Percentiles rank a stretch among this genome's conserved stretches.
Evolutionary conservation across 116 monocot genomes (phyloP).

Genomic region (Phalaenopsis hybrid): DNA sequence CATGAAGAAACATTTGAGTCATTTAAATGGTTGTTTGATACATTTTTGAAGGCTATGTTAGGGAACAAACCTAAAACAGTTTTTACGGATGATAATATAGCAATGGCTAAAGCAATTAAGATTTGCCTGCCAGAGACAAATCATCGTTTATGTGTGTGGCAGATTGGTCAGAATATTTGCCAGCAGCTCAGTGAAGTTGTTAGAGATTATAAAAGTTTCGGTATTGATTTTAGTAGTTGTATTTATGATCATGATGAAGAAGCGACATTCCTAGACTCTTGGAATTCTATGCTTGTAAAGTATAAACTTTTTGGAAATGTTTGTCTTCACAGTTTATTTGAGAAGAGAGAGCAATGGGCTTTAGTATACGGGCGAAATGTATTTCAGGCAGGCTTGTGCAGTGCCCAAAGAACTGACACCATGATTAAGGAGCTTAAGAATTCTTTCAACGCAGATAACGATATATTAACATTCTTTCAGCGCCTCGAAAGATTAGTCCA

Average conservation of each 20-base stretch:
- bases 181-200: conserved; percentile 18
- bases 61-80: conserved; percentile 28
- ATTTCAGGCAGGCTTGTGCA: conserved; percentile 25
- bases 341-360: conserved; percentile 34
- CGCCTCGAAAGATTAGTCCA: conserved; percentile 27
- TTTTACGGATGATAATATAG: conserved; percentile 16
- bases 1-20: conserved; percentile 27
- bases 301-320: conserved; percentile 22
- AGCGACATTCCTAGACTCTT: conserved; percentile 21
- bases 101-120: conserved; percentile 22
- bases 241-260: conserved; percentile 28
- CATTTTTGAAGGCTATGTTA: conserved; percentile 28
- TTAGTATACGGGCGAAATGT: conserved; percentile 17
- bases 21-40: conserved; percentile 32
- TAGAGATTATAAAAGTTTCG: conserved; percentile 19
- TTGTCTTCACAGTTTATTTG: conserved; percentile 24
- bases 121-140: conserved; percentile 22
- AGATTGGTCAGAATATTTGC: conserved; percentile 22
- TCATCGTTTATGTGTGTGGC: conserved; percentile 23
- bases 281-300: conserved; percentile 27
- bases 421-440: conserved; percentile 7
- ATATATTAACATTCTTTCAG: conserved; percentile 24
- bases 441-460: background rate
- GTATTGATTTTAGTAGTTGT: conserved; percentile 16
- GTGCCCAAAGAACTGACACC: conserved; percentile 15